Evolutionary conservation across 2,329 filamentous ascomycete genomes (phyloP).

Genomic region (Fusarium fracticaudum): DNA sequence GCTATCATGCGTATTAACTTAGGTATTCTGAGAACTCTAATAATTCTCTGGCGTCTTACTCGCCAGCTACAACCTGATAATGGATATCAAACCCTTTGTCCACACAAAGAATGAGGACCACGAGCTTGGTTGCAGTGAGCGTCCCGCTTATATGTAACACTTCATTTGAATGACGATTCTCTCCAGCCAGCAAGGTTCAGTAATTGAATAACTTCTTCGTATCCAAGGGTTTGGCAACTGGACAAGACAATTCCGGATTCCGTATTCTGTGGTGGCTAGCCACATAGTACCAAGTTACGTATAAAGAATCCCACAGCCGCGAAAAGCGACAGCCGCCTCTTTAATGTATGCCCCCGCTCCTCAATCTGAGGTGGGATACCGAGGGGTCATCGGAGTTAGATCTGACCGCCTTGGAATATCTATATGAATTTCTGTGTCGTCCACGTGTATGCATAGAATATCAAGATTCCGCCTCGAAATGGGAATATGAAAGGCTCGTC

Average conservation of each 20-base stretch:
- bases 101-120: constrained; percentile 12
- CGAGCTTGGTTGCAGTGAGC: background rate
- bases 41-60: constrained; percentile 3
- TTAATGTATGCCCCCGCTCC: background rate
- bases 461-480: background rate
- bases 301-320: constrained; percentile 32
- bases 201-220: background rate
- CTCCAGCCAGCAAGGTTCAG: constrained; percentile 7
- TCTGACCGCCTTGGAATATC: constrained; percentile 9
- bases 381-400: constrained; percentile 23
- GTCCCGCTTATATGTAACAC: constrained; percentile 1
- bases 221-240: background rate
- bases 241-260: constrained; percentile 9
- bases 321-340: constrained; percentile 36
- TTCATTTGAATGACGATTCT: constrained; percentile 11
- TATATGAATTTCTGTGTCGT: background rate
- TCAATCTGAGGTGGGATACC: constrained; percentile 7
- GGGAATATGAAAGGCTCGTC: background rate
- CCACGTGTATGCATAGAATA: constrained; percentile 3
- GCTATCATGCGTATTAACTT: constrained; percentile 33
- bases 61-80: background rate
- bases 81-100: background rate
- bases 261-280: background rate
- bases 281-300: background rate
- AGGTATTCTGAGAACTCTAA: constrained; percentile 10